Evolutionary conservation across 2,329 filamentous ascomycete species (phyloP).

Genomic region (Xenoacremonium recifei): DNA sequence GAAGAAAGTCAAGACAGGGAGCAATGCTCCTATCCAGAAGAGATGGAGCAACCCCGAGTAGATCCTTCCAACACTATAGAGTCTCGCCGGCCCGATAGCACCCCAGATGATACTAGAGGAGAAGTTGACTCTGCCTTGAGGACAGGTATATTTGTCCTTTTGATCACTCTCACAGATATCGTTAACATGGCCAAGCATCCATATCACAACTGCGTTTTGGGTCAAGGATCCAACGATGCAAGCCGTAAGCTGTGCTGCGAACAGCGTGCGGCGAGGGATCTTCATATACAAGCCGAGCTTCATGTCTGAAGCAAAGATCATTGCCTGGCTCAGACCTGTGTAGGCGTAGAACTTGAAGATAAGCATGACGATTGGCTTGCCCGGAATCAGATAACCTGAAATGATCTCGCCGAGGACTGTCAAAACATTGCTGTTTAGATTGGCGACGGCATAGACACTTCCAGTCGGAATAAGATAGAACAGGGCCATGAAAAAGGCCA

Average conservation of each 20-base stretch:
- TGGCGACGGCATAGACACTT: slow-evolving; percentile 29
- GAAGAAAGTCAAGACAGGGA: slow-evolving; percentile 6
- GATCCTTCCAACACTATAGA: slow-evolving; percentile 7
- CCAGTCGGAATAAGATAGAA: slow-evolving; percentile 18
- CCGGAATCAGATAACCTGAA: slow-evolving; percentile 17
- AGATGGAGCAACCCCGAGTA: background rate
- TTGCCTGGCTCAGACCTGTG: slow-evolving; percentile 34
- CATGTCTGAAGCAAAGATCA: slow-evolving; percentile 46
- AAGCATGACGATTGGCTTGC: slow-evolving; percentile 17
- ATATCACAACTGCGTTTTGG: slow-evolving; percentile 36
- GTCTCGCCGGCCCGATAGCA: slow-evolving; percentile 44
- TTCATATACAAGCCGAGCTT: slow-evolving; percentile 50
- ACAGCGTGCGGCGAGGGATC: slow-evolving; percentile 43
- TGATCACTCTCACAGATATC: slow-evolving; percentile 10
- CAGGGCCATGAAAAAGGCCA: slow-evolving; percentile 20
- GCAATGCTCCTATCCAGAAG: background rate
- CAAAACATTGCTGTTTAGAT: slow-evolving; percentile 35
- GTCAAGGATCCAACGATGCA: slow-evolving; percentile 29
- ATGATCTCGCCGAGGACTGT: slow-evolving; percentile 28
- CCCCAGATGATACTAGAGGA: slow-evolving; percentile 49
- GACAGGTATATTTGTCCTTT: slow-evolving; percentile 43
- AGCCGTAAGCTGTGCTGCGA: slow-evolving; percentile 43
- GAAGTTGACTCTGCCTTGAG: slow-evolving; percentile 44
- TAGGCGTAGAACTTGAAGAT: slow-evolving; percentile 21
- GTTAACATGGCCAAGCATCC: slow-evolving; percentile 9